Percentiles rank a stretch among this genome's conserved stretches.
Conservation (phyloP, 2,329 filamentous ascomycete genomes). For the Arthroderma sp. region DNA sequence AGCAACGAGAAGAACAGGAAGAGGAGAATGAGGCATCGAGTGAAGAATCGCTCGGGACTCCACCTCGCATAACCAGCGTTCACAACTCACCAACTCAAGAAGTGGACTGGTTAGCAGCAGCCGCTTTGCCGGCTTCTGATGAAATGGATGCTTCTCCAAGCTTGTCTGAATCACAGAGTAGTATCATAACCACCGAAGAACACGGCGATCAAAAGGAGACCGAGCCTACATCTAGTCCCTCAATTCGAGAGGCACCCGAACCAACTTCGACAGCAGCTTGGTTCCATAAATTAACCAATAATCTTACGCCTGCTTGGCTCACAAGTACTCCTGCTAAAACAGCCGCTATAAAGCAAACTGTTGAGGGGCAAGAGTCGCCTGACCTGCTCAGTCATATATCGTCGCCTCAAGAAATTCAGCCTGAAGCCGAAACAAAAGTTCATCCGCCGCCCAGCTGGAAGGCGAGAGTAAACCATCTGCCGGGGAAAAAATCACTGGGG, state of each 20-base stretch:
- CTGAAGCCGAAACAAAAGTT: background rate
- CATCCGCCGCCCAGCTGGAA: background rate
- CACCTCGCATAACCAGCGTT: no score
- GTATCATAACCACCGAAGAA: no score
- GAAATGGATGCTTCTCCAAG: no score
- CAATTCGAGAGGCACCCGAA: background rate
- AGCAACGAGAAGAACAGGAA: no score
- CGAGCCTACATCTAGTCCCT: background rate
- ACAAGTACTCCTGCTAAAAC: constrained; percentile 2
- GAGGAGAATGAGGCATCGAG: no score
- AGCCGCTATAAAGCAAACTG: background rate
- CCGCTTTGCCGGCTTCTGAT: no score
- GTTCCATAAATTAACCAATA: constrained; percentile 19
- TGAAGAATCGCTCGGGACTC: no score
- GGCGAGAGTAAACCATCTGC: background rate
- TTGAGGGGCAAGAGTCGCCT: background rate
- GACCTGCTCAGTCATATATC: background rate
- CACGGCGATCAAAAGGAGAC: background rate
- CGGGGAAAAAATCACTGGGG: background rate
- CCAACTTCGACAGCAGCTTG: constrained; percentile 19
- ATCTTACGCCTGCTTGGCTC: constrained; percentile 11
- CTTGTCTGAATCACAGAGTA: no score
- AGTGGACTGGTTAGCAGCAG: no score
- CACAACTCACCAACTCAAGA: no score
- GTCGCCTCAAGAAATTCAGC: background rate